These are phyloP conservation scores for Nicotiana sylvestris DNA, from an alignment of 257 asterid genomes.

Conservation along the genomic window DNA sequence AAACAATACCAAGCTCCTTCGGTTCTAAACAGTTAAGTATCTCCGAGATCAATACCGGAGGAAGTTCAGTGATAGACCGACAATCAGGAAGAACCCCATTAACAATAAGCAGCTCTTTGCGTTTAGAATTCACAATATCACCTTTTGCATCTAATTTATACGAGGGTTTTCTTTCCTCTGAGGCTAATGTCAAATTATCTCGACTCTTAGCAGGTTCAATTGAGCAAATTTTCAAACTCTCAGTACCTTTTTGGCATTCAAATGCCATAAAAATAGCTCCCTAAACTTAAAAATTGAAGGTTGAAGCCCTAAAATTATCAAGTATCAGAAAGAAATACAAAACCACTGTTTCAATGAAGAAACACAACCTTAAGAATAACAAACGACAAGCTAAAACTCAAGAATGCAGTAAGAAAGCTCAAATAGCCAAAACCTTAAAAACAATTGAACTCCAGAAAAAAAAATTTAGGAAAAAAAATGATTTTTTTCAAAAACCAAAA, in stretches of 20 bases:
- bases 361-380: not conserved
- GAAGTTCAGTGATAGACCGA: conserved; percentile 65
- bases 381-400: not conserved
- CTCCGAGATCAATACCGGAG: conserved; percentile 69
- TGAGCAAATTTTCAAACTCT: conserved; percentile 25
- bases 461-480: no score
- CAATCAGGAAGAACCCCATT: conserved; percentile 24
- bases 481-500: not conserved
- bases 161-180: conserved; percentile 23
- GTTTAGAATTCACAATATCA: conserved; percentile 19
- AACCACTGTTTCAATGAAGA: not conserved
- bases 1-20: conserved; percentile 76
- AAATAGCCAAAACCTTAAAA: not conserved
- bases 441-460: not conserved
- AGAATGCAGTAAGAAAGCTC: not conserved
- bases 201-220: conserved; percentile 22
- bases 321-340: not conserved
- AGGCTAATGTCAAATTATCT: conserved; percentile 14
- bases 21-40: conserved; percentile 79
- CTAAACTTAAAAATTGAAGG: not conserved
- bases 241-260: conserved; percentile 66
- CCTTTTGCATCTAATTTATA: conserved; percentile 24
- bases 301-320: not conserved
- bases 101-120: conserved; percentile 15
- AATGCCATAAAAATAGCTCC: conserved; percentile 67